Base-by-base conservation (phyloP, 2,329 filamentous ascomycete genomes). In the Aspergillus ochraceus region DNA sequence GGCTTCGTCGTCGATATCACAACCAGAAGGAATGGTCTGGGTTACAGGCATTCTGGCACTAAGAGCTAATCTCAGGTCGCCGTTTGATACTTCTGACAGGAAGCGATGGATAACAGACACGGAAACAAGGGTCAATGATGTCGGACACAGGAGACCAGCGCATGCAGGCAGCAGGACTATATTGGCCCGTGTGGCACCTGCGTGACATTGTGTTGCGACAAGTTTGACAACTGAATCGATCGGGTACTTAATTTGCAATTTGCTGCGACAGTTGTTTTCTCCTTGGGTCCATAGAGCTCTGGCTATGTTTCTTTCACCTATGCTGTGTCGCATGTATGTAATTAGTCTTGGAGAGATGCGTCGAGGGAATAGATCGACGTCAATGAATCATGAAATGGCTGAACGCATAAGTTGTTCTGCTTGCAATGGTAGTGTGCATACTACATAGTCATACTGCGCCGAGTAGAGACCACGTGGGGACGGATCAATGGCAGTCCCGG, bases 401-500 rank as follows among this genome's bases (percentile, higher is more conserved):
- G 32, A 9, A 29, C 5, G 24, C 3, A 5, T 26, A 4, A 4
- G 26, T 29, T 29, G 26, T 14, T 6, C 39, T 42, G 39, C 39
- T n/a, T 19, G 26, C 26, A 6, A 26, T 26, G 8, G 26, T 26
- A 26, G 26, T 26, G 26, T 26, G 5, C 8, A 8, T 26, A 26
- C 6, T 26, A 9, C 8, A 29, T 9, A 29, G 26, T 29, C 26
- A 29, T 29, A 29, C 24, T 24, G 26, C 22, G 22, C 45, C 20
- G 20, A 12, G 32, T 14, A 49, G 17, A 52, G 29, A 20, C 17
- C 26, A 32, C 26, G 51, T 22, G 30, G 51, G 19, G 45, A 49
- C 61, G 65, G 63, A 67, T 68, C 66, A 68, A 68, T 63, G 64
- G 58, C 60, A 62, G 54, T 62, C 61, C 65, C 66, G 66, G 60